A percentile compares a stretch with the other conserved stretches of the same genome.
Conservation (phyloP, 768 basidiomycete genomes). For the Suillus subalutaceus region DNA sequence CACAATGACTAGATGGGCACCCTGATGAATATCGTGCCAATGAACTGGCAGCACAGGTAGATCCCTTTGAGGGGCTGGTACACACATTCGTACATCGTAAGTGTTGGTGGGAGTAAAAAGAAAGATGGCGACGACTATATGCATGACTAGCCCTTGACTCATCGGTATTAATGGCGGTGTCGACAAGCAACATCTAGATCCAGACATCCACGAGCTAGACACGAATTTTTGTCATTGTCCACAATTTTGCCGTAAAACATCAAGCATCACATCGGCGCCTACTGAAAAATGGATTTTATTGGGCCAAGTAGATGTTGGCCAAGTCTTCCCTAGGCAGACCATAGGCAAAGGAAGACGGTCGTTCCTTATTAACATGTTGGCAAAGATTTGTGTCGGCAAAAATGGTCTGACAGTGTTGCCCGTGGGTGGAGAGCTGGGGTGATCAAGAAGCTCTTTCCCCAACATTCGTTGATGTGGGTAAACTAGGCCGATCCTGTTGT, state of each 20-base stretch:
- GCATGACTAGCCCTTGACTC: neutral
- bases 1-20: conserved; percentile 51
- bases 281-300: neutral
- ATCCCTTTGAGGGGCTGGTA: conserved; percentile 52
- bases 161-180: neutral
- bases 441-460: neutral
- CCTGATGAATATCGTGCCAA: conserved; percentile 44
- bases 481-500: neutral
- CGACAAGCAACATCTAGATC: neutral
- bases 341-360: neutral
- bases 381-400: neutral
- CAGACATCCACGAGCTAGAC: neutral
- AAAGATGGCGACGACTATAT: neutral
- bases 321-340: neutral
- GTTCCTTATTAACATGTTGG: neutral
- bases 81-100: conserved; percentile 16
- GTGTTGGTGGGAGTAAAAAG: neutral
- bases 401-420: neutral
- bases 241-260: neutral
- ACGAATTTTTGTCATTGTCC: neutral
- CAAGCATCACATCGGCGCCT: neutral
- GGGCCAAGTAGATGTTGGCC: neutral
- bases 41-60: conserved; percentile 47
- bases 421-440: neutral
- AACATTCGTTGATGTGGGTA: neutral